A percentile compares a stretch with the other conserved stretches of the same genome.
Conservation (phyloP, 805 yeast species). For the Aciculoconidium aculeatum region DNA sequence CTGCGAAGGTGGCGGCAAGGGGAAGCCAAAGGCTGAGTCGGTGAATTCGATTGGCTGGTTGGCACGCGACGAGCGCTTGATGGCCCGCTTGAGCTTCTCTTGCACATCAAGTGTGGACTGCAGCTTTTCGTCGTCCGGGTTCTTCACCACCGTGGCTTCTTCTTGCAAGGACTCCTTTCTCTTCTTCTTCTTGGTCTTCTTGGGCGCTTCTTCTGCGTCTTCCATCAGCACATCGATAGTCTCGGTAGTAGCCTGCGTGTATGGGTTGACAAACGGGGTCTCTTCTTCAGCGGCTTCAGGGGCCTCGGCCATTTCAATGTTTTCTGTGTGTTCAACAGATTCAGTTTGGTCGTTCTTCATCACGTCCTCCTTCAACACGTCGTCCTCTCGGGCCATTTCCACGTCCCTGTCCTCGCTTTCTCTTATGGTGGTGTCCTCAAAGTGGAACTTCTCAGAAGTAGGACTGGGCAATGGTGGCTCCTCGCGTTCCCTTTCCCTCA, state of each 20-base stretch:
- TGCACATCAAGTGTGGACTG: conserved; percentile 36
- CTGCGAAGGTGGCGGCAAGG: conserved; percentile 72
- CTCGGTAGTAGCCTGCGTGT: no score
- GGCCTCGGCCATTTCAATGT: no score
- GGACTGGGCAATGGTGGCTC: conserved; percentile 2
- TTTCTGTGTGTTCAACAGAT: no score
- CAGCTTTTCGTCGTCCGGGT: conserved; percentile 14
- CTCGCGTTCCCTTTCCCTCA: conserved; percentile 8
- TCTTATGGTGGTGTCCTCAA: no score
- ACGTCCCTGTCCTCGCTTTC: no score
- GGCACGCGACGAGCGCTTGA: conserved; percentile 35
- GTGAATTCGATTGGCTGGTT: conserved; percentile 46
- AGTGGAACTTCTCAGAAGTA: conserved; percentile 2
- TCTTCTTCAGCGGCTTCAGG: no score
- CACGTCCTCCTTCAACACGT: no score
- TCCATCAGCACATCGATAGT: no score
- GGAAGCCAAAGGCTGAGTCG: conserved; percentile 85
- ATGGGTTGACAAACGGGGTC: no score
- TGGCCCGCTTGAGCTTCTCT: conserved; percentile 38
- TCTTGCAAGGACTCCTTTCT: conserved; percentile 7
- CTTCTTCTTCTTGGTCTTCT: conserved; percentile 6
- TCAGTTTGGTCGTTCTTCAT: no score
- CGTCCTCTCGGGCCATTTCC: no score
- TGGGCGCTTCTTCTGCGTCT: conserved; percentile 4
- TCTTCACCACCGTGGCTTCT: conserved; percentile 9